Evolutionary conservation across 306 rosid species (phyloP), one percentile per base, ranked within the genome.

Genomic region (Carpinus viminea): DNA sequence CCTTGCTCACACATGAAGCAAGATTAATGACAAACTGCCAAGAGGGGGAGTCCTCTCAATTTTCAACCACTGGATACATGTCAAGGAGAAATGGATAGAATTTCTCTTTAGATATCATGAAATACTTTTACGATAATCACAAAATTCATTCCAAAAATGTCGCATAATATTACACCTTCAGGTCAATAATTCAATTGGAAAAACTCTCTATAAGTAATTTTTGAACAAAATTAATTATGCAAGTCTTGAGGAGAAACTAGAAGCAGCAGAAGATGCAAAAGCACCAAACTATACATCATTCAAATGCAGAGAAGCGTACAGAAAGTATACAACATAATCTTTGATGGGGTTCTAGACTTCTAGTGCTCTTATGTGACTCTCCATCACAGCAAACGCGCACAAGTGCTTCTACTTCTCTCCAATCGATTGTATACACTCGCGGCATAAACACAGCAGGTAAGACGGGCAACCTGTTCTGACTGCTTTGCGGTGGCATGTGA

Each of bases 401-500:
- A 12, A 3, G 53, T 59, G 13, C 68, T 64, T 47, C 43, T 26
- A 34, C 11, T 52, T 28, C 56, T 34, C 60, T 56, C 54, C 55
- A 28, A 66, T 43, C 6, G 15, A 17, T 12, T n/a, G 75, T 45
- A 31, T 36, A 12, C 15, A 21, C 18, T 65, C 60, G 5, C 60
- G 5, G 65, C 16, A 18, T 3, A 9, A 57, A 55, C 74, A 48
- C 54, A 50, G 12, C 15, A 20, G 48, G 26, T 3, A 12, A 64
- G 41, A 34, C n/a, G 20, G 60, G 3, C 24, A 47, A 5, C 7
- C n/a, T 6, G 4, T 65, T 9, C 16, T 68, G 51, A 57, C 71
- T 73, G 45, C 59, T 72, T 59, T 82, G 56, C n/a, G 21, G 59
- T 18, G 70, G 64, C 68, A 36, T 76, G 65, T 60, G 76, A 65